phyloP scores from a whole-genome alignment of 768 basidiomycete genomes.

The Auricularia sp. region DNA sequence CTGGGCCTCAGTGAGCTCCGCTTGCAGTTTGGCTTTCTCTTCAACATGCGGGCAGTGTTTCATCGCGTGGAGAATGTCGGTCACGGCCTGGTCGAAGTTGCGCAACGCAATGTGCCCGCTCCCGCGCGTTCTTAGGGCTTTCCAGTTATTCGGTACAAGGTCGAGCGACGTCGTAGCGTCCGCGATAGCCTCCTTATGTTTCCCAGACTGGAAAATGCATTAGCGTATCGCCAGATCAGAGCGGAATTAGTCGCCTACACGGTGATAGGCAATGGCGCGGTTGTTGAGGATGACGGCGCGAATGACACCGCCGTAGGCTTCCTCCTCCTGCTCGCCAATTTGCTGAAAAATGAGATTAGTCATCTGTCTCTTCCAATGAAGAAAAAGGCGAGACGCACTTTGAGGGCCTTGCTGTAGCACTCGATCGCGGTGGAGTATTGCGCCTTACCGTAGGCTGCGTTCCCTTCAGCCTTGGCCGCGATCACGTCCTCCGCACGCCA shows the following conservation, averaged over 20 bases:
- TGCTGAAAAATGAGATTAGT: conserved; percentile 29
- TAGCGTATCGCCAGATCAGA: conserved; percentile 16
- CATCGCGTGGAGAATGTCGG: conserved; percentile 65
- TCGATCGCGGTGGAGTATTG: conserved; percentile 50
- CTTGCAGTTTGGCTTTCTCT: not conserved
- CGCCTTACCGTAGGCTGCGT: conserved; percentile 56
- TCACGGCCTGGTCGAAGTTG: conserved; percentile 57
- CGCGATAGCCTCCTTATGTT: conserved; percentile 54
- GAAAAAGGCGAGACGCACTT: not conserved
- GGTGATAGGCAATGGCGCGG: conserved; percentile 44
- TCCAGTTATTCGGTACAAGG: conserved; percentile 60
- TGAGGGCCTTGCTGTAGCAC: conserved; percentile 58
- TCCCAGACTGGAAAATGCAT: conserved; percentile 39
- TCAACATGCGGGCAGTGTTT: conserved; percentile 32
- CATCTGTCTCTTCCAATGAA: not conserved
- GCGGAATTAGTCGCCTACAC: conserved; percentile 50
- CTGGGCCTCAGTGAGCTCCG: not conserved
- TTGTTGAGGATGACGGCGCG: conserved; percentile 74
- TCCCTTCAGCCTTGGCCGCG: conserved; percentile 75
- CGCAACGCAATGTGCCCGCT: conserved; percentile 68
- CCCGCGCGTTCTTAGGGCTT: conserved; percentile 78
- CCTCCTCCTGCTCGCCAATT: conserved; percentile 56
- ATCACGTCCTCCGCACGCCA: conserved; percentile 79
- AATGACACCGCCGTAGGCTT: conserved; percentile 71
- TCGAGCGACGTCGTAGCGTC: conserved; percentile 61